Conservation (phyloP, 2,329 filamentous ascomycete genomes). For the Aspergillus calidoustus region DNA sequence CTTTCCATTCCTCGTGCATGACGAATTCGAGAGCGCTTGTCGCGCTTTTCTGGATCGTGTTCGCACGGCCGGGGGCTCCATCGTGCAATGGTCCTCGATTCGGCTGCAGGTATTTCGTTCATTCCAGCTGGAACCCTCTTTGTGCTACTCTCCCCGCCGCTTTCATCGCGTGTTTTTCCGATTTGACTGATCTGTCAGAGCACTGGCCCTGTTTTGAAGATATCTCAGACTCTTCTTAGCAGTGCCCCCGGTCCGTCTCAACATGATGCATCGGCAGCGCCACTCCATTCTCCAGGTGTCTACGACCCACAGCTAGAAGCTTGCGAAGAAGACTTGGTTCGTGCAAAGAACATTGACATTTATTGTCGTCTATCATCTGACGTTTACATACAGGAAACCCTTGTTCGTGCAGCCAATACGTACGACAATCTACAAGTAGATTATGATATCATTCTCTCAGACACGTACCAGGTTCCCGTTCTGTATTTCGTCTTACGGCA, state of each 20-base stretch:
- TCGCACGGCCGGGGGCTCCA: constrained; percentile 59
- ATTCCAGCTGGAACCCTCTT: constrained; percentile 9
- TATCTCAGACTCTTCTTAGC: constrained; percentile 34
- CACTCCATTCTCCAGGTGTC: constrained; percentile 10
- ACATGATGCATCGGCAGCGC: constrained; percentile 8
- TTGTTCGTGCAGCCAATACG: constrained; percentile 38
- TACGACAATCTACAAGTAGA: constrained; percentile 57
- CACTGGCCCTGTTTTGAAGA: constrained; percentile 33
- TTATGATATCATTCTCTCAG: constrained; percentile 77
- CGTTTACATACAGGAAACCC: constrained; percentile 48
- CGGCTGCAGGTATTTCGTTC: constrained; percentile 33
- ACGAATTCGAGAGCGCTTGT: constrained; percentile 70
- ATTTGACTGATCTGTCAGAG: constrained; percentile 28
- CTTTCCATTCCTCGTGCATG: constrained; percentile 65
- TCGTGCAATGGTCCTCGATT: constrained; percentile 50
- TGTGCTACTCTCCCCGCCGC: constrained; percentile 2
- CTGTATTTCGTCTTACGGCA: constrained; percentile 74
- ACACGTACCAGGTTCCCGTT: constrained; percentile 74
- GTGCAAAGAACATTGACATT: constrained; percentile 22
- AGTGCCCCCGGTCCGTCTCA: constrained; percentile 12
- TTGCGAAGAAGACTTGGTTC: constrained; percentile 37
- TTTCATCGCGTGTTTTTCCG: constrained; percentile 6
- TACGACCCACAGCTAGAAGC: constrained; percentile 28
- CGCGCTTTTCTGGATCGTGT: constrained; percentile 60
- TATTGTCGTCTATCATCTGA: constrained; percentile 22